A percentile compares a stretch with the other conserved stretches of the same genome.
phyloP scores from a whole-genome alignment of 1,284 basidiomycete species.

The Sutorius eximius region DNA sequence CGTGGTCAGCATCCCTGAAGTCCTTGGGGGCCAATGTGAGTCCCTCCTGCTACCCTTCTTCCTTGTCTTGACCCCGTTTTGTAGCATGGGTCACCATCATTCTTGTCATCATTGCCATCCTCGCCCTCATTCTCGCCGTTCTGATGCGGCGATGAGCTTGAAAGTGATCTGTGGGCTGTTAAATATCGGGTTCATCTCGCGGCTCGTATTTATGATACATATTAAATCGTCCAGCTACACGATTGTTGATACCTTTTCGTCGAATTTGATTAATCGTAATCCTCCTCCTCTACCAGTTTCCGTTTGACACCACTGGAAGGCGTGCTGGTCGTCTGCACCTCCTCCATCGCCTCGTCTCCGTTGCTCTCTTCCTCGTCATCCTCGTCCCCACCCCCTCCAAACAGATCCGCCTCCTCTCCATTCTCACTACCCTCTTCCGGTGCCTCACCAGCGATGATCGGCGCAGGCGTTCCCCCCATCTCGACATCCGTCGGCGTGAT shows the following conservation, averaged over 20 bases:
- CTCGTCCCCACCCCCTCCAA: constrained; percentile 65
- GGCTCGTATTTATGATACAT: constrained; percentile 29
- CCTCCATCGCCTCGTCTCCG: constrained; percentile 65
- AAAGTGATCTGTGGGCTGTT: neutral
- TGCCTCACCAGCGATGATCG: constrained; percentile 39
- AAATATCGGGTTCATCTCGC: neutral
- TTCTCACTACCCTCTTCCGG: constrained; percentile 66
- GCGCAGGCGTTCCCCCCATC: constrained; percentile 48
- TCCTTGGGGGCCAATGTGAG: constrained; percentile 54
- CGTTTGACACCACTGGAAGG: constrained; percentile 67
- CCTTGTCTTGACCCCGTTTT: constrained; percentile 6
- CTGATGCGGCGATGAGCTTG: constrained; percentile 26
- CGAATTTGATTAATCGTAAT: constrained; percentile 60
- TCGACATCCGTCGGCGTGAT: constrained; percentile 64
- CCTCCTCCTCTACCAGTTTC: constrained; percentile 80
- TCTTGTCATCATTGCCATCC: constrained; percentile 37
- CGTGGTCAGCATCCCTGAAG: constrained; percentile 72
- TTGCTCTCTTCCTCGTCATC: constrained; percentile 69
- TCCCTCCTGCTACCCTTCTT: constrained; percentile 13
- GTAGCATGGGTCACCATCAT: constrained; percentile 46
- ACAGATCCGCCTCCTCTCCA: constrained; percentile 60
- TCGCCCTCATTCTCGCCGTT: constrained; percentile 33
- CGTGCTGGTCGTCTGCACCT: constrained; percentile 55
- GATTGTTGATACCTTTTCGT: constrained; percentile 6
- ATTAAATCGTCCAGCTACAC: constrained; percentile 22